Percentiles rank a stretch among this genome's conserved stretches.
Conservation (phyloP, 2,329 filamentous ascomycete genomes). For the Alternaria solani region DNA sequence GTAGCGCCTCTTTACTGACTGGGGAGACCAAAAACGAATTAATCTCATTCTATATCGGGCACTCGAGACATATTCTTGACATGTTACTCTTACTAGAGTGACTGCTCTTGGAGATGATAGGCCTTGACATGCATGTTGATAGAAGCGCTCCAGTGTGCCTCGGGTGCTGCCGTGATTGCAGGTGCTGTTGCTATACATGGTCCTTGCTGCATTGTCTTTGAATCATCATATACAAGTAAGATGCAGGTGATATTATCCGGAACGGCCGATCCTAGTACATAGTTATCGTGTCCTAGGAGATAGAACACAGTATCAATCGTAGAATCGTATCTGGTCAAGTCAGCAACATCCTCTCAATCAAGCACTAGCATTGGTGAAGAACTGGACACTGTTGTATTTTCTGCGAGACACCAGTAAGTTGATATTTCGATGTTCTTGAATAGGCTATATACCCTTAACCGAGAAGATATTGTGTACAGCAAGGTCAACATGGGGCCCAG, state of each 20-base stretch:
- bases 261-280: background rate
- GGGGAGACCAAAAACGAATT: slow-evolving; percentile 7
- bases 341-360: background rate
- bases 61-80: background rate
- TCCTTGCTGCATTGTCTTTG: background rate
- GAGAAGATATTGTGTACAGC: background rate
- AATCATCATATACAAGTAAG: background rate
- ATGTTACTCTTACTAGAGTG: background rate
- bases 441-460: background rate
- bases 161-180: background rate
- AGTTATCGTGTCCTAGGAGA: background rate
- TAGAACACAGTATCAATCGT: background rate
- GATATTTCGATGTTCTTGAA: background rate
- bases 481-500: slow-evolving; percentile 53
- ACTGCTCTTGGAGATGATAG: background rate
- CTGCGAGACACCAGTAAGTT: background rate
- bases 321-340: background rate
- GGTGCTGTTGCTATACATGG: background rate
- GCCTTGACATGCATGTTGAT: background rate
- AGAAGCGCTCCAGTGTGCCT: background rate
- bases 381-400: background rate
- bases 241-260: background rate
- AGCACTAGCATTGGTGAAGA: background rate
- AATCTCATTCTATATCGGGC: background rate
- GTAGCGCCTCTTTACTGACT: background rate